Conservation (phyloP, 2,329 filamentous ascomycete species). For the Fulvia fulva region DNA sequence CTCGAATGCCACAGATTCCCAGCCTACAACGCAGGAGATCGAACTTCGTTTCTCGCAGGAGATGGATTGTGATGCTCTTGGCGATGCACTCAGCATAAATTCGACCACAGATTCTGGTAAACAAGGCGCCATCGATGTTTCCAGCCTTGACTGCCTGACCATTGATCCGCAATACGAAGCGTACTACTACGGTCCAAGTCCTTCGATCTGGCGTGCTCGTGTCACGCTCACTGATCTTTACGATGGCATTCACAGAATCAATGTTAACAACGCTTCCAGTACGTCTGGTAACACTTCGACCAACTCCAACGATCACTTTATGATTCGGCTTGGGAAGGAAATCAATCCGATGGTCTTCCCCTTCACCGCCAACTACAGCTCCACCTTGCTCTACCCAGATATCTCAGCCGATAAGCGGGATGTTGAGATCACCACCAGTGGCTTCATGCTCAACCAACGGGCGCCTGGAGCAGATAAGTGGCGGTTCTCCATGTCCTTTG, state of each 20-base stretch:
- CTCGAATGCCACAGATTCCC: conserved; percentile 42
- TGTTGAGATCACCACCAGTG: conserved; percentile 34
- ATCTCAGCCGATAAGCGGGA: conserved; percentile 21
- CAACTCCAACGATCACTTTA: conserved; percentile 55
- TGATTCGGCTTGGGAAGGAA: conserved; percentile 55
- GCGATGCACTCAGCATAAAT: conserved; percentile 47
- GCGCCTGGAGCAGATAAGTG: conserved; percentile 60
- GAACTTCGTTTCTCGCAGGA: conserved; percentile 56
- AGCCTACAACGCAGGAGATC: conserved; percentile 42
- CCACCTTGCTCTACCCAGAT: conserved; percentile 46
- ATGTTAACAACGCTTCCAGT: conserved; percentile 52
- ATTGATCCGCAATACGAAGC: conserved; percentile 36
- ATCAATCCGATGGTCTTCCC: conserved; percentile 61
- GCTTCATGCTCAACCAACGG: conserved; percentile 52
- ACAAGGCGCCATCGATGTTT: conserved; percentile 42
- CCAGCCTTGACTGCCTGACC: conserved; percentile 45
- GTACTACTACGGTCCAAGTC: conserved; percentile 50
- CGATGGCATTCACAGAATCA: conserved; percentile 58
- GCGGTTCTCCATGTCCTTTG: conserved; percentile 61
- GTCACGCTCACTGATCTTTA: conserved; percentile 54
- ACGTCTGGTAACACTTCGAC: conserved; percentile 43
- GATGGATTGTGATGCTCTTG: conserved; percentile 59
- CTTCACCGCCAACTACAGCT: conserved; percentile 55
- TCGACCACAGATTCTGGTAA: conserved; percentile 51
- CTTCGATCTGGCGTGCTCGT: conserved; percentile 52